Evolutionary conservation across 163 green algal genomes (phyloP).

Genomic region (Coccomyxa subellipsoidea): DNA sequence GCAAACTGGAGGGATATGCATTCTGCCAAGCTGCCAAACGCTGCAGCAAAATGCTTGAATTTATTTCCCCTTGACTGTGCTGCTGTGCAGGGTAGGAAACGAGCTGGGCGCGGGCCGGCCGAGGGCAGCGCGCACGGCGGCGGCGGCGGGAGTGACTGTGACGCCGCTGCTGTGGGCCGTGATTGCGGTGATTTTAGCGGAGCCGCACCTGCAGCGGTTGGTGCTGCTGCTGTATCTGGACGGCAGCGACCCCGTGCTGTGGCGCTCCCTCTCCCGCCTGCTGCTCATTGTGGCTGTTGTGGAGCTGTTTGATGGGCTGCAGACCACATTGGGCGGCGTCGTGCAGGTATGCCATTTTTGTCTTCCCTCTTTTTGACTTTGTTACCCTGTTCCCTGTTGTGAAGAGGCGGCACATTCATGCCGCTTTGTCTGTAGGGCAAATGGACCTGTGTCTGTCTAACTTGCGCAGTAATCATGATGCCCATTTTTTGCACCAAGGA

Average conservation of each 20-base stretch:
- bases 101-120: constrained; percentile 37
- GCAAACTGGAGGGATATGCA: too few species aligned
- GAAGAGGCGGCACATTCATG: too few species aligned
- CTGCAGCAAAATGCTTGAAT: too few species aligned
- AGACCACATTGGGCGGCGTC: constrained; percentile 42
- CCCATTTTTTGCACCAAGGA: too few species aligned
- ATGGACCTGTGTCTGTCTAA: too few species aligned
- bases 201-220: constrained; percentile 25
- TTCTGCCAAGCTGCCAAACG: too few species aligned
- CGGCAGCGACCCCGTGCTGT: constrained; percentile 30
- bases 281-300: constrained; percentile 44
- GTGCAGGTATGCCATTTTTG: constrained; percentile 26
- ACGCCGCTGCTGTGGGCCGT: constrained; percentile 34
- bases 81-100: constrained; percentile 38
- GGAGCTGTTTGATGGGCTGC: constrained; percentile 46
- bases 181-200: constrained; percentile 29
- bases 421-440: too few species aligned
- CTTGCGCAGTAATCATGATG: too few species aligned
- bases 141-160: constrained; percentile 5
- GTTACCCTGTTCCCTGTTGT: too few species aligned
- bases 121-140: constrained; percentile 9
- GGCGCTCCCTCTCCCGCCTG: constrained; percentile 35
- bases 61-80: background rate
- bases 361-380: too few species aligned
- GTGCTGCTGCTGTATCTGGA: constrained; percentile 46